Evolutionary conservation across 768 basidiomycete species (phyloP), one percentile per base, ranked within the genome.

Genomic region (Lactarius tabidus): DNA sequence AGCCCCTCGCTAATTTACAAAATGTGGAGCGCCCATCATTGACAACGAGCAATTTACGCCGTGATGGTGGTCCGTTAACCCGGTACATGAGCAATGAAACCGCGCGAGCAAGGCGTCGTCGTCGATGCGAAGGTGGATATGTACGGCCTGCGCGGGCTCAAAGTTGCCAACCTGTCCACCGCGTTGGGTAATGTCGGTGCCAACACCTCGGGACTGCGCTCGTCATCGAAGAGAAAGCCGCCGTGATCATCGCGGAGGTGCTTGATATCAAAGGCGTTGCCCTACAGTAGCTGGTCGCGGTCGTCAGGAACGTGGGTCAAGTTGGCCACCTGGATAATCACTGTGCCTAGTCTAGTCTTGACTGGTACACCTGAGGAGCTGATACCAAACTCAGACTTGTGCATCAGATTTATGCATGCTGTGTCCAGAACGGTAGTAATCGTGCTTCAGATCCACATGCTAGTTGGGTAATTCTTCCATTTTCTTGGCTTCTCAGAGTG

Each of bases 1-100:
- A 60, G 60, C 15, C 6, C 17, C 10, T 54, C 36, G 17, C n/a
- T 12, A 2, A 18, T 18, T 18, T 56, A 20, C 7, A 43, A 3
- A 10, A 20, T 10, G 20, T 3, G 20, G 41, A 2, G 20, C 41
- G 18, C 8, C 33, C 8, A 8, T 41, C 20, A 18, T 41, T 41
- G 41, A 20, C 20, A 7, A 20, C 18, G 2, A 2, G 7, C 41
- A 20, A 9, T 59, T 48, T 29, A n/a, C n/a, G n/a, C n/a, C n/a
- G n/a, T n/a, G n/a, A 60, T 31, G 43, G 54, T 45, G n/a, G 3
- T 45, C 5, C 3, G n/a, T 48, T 62, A 87, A 85, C 77, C 85
- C 15, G 86, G 86, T 43, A 88, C 86, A 0, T 88, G 86, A 63
- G 81, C 85, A 0, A 88, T 89, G 87, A 87, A 87, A 70, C n/a